Evolutionary conservation across 1,139 yeast species (phyloP).

Genomic region (Nadsonia commutata): DNA sequence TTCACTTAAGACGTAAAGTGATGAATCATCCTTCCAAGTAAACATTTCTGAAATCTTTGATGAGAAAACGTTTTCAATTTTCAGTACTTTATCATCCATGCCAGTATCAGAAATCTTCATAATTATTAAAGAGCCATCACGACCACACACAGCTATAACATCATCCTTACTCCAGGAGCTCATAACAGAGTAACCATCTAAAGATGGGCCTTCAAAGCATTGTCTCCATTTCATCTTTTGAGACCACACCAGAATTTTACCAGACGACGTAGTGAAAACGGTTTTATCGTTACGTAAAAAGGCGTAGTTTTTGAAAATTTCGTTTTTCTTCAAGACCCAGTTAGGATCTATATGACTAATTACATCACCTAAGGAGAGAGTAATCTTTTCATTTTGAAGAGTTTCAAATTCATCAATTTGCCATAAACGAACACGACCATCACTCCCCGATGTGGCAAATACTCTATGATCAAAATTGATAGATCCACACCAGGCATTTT

Average conservation of each 20-base stretch:
- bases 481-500: conserved; percentile 79
- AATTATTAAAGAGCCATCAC: conserved; percentile 38
- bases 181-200: conserved; percentile 37
- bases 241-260: conserved; percentile 28
- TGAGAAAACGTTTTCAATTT: conserved; percentile 11
- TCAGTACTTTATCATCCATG: conserved; percentile 10
- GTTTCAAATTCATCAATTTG: conserved; percentile 28
- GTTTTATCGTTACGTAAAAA: conserved; percentile 25
- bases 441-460: conserved; percentile 71
- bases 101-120: conserved; percentile 26
- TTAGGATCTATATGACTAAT: conserved; percentile 10
- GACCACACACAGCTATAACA: conserved; percentile 34
- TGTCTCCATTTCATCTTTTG: conserved; percentile 22
- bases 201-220: conserved; percentile 22
- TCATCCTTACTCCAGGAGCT: conserved; percentile 30
- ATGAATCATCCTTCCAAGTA: conserved; percentile 18
- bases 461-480: conserved; percentile 32
- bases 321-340: conserved; percentile 29
- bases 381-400: conserved; percentile 19
- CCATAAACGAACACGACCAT: conserved; percentile 59
- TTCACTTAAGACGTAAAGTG: conserved; percentile 34
- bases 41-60: conserved; percentile 45
- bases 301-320: conserved; percentile 49
- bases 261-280: conserved; percentile 49
- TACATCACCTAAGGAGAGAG: conserved; percentile 19